Conservation (phyloP, 228 moss, liverwort and hornwort species). For the Sphagnum fallax region DNA sequence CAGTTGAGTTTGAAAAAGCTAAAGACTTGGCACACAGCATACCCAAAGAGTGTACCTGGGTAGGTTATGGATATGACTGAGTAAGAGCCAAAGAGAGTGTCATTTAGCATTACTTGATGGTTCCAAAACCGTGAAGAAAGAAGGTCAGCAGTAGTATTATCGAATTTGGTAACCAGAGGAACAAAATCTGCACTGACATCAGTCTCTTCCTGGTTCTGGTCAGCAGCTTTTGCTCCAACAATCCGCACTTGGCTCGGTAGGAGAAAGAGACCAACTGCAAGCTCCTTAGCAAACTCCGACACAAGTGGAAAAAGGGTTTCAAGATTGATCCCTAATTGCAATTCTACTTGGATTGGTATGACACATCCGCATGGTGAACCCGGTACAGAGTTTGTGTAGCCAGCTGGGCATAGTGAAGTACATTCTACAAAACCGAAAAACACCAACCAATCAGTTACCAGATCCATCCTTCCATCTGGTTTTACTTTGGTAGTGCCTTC, state of each 20-base stretch:
- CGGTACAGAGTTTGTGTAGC: constrained; percentile 42
- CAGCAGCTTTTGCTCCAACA: constrained; percentile 47
- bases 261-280: constrained; percentile 50
- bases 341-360: constrained; percentile 45
- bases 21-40: too few species aligned
- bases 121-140: constrained; percentile 76
- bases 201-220: constrained; percentile 32
- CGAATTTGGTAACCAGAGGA: constrained; percentile 61
- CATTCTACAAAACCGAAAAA: constrained; percentile 21
- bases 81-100: constrained; percentile 61
- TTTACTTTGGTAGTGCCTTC: background rate
- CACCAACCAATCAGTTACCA: background rate
- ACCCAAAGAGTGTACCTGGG: constrained; percentile 33
- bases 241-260: constrained; percentile 55
- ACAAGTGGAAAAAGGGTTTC: constrained; percentile 47
- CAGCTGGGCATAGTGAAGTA: constrained; percentile 40
- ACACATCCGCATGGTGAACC: constrained; percentile 62
- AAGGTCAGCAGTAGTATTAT: constrained; percentile 56
- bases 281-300: constrained; percentile 55
- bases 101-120: constrained; percentile 51
- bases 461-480: background rate
- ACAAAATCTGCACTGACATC: constrained; percentile 60
- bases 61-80: constrained; percentile 43
- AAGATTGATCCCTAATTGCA: constrained; percentile 42
- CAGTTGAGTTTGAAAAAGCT: too few species aligned